phyloP scores from a whole-genome alignment of 441 rosid species.

The Gossypium aridum region DNA sequence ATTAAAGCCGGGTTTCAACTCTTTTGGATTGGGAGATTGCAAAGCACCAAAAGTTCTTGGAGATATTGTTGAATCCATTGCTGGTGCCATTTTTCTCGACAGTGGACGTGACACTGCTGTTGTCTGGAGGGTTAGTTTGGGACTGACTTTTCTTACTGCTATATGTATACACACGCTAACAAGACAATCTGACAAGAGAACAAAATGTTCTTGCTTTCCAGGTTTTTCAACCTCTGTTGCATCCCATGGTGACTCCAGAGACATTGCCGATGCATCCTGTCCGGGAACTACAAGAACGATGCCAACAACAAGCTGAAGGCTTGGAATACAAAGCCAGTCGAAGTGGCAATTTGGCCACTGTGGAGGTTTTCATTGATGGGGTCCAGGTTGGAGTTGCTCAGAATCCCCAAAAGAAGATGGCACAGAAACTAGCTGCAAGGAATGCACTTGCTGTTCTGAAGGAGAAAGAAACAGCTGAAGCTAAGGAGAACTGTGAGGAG shows the following conservation, averaged over 20 bases:
- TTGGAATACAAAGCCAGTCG: conserved; percentile 88
- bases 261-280: conserved; percentile 99
- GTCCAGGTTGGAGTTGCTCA: conserved; percentile 87
- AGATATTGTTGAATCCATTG: conserved; percentile 93
- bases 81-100: conserved; percentile 97
- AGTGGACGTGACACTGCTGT: conserved; percentile 65
- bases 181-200: conserved; percentile 7
- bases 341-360: conserved; percentile 86
- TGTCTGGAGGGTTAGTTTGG: conserved; percentile 80
- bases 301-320: conserved; percentile 99
- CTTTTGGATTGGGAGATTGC: conserved; percentile 97
- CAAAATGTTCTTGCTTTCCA: conserved; percentile 14
- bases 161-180: not conserved
- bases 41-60: conserved; percentile 99
- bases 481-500: conserved; percentile 44
- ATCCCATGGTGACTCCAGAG: conserved; percentile 98
- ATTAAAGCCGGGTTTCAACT: conserved; percentile 86
- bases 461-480: conserved; percentile 66
- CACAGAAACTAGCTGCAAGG: conserved; percentile 98
- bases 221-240: conserved; percentile 92
- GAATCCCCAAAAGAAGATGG: conserved; percentile 98
- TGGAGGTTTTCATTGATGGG: conserved; percentile 94
- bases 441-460: conserved; percentile 87
- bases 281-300: conserved; percentile 95
- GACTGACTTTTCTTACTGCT: not conserved